phyloP scores from a whole-genome alignment of 169 alveolate genomes.

The Sarcocystis neurona region DNA sequence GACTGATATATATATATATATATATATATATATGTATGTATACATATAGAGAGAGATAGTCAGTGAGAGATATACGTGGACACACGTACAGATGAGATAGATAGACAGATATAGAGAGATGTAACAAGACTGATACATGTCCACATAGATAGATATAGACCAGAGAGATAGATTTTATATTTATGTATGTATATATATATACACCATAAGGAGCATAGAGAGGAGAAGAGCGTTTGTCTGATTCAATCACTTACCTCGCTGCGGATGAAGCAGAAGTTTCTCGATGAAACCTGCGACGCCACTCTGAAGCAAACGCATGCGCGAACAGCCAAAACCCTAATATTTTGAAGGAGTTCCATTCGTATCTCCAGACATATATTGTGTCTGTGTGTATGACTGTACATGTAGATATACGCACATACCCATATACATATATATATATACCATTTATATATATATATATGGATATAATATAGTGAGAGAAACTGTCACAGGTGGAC shows the following conservation, averaged over 20 bases:
- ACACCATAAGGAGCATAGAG: neutral
- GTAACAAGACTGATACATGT: neutral
- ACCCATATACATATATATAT: neutral
- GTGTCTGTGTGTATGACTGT: neutral
- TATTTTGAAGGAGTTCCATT: neutral
- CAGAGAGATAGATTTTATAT: no score
- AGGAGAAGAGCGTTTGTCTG: neutral
- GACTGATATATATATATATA: neutral
- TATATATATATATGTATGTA: neutral
- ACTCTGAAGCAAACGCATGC: neutral
- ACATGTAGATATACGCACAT: neutral
- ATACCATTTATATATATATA: neutral
- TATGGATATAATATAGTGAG: no score
- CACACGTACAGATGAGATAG: neutral
- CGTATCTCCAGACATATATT: neutral
- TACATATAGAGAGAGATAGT: neutral
- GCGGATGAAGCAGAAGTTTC: slow-evolving; percentile 53
- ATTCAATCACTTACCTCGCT: slow-evolving; percentile 18
- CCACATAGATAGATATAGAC: neutral
- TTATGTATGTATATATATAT: neutral
- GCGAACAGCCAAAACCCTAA: neutral
- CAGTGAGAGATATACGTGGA: neutral
- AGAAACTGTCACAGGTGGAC: no score
- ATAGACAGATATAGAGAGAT: no score
- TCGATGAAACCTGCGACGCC: slow-evolving; percentile 38